A percentile compares a stretch with the other conserved stretches of the same genome.
phyloP scores from a whole-genome alignment of 2,329 filamentous ascomycete genomes.

The Colletotrichum chlorophyti region DNA sequence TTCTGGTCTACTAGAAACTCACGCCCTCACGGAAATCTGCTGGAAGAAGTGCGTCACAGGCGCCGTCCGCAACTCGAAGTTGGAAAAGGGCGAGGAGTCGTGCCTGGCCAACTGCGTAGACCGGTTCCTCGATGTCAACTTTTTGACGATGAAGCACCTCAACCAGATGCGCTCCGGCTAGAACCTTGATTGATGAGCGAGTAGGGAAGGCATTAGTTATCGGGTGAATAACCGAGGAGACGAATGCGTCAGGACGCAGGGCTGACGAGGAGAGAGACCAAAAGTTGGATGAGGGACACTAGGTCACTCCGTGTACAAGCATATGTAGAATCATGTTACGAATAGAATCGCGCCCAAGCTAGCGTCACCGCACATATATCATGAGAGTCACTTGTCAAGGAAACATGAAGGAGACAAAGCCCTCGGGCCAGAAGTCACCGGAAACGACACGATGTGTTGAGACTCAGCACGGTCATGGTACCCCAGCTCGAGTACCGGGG shows the following conservation, averaged over 20 bases:
- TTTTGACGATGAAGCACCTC: constrained; percentile 84
- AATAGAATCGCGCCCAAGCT: background rate
- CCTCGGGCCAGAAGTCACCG: no score
- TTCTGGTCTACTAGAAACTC: no score
- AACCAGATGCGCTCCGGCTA: constrained; percentile 59
- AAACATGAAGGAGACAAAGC: no score
- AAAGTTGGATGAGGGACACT: background rate
- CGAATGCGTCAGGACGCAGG: no score
- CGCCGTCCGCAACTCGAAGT: constrained; percentile 71
- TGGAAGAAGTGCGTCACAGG: constrained; percentile 92
- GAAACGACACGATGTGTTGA: background rate
- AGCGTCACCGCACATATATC: background rate
- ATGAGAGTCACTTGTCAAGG: no score
- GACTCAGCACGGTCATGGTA: constrained; percentile 18
- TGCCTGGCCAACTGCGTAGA: constrained; percentile 95
- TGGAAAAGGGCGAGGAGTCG: constrained; percentile 80
- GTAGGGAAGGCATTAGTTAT: background rate
- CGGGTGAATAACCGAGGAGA: no score
- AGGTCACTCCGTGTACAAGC: constrained; percentile 9
- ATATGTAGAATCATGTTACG: constrained; percentile 1
- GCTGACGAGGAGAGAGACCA: background rate
- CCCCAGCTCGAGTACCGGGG: constrained; percentile 15
- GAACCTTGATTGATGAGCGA: background rate
- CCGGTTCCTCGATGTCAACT: constrained; percentile 88
- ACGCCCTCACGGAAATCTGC: constrained; percentile 74